These are phyloP conservation scores for Myochromella boudieri DNA, from an alignment of 768 basidiomycete species.

Conservation along the genomic window DNA sequence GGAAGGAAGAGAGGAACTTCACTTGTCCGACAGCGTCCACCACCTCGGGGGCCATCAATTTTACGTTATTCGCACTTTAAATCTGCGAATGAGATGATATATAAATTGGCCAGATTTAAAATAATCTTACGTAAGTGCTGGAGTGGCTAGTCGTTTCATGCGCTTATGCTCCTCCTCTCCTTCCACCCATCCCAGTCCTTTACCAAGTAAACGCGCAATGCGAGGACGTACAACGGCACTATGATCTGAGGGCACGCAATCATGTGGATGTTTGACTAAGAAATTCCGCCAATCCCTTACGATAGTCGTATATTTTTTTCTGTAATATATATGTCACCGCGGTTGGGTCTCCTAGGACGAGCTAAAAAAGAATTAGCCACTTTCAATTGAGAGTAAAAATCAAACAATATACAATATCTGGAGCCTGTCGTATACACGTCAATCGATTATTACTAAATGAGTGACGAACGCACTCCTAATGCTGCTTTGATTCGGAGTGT, in stretches of 20 bases:
- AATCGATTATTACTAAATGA: no score
- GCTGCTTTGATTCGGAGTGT: not conserved
- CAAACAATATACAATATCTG: not conserved
- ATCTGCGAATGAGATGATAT: not conserved
- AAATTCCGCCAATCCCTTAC: not conserved
- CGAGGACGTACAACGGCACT: not conserved
- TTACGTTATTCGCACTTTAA: not conserved
- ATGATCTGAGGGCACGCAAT: not conserved
- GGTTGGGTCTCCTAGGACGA: not conserved
- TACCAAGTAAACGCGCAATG: not conserved
- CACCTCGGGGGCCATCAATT: not conserved
- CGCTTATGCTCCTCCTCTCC: not conserved
- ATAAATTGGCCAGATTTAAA: no score
- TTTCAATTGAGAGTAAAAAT: not conserved
- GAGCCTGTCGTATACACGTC: not conserved
- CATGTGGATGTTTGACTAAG: not conserved
- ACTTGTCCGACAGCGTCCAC: not conserved
- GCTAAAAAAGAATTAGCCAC: not conserved
- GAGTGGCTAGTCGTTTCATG: not conserved
- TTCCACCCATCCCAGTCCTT: constrained; percentile 1
- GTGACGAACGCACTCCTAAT: not conserved
- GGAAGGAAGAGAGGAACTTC: not conserved
- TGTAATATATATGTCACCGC: not conserved
- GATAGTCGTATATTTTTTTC: constrained; percentile 1
- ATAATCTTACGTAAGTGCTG: not conserved